A percentile compares a stretch with the other conserved stretches of the same genome.
These are phyloP conservation scores for Favolaschia claudopus DNA, from an alignment of 768 basidiomycete species.

Conservation along the genomic window DNA sequence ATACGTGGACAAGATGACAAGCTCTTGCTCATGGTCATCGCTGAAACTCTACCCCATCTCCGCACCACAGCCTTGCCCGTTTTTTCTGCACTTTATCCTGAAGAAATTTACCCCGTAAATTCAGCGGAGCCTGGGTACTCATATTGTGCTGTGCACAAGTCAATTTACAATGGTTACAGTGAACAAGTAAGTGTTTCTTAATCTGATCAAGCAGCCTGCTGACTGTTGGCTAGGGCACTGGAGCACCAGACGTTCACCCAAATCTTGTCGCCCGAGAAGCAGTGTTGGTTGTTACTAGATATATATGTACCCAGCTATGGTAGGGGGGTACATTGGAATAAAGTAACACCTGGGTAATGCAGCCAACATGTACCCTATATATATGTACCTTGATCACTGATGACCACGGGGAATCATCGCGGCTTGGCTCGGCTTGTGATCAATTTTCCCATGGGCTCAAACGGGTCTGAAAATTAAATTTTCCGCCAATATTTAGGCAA, in stretches of 20 bases:
- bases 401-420: too few species aligned
- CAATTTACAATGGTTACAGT: neutral
- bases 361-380: too few species aligned
- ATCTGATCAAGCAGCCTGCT: neutral
- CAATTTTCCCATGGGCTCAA: too few species aligned
- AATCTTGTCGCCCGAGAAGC: neutral
- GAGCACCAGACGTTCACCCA: neutral
- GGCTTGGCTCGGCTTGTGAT: too few species aligned
- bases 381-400: too few species aligned
- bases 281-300: too few species aligned
- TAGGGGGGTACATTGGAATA: too few species aligned
- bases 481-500: too few species aligned
- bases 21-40: neutral
- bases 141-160: neutral
- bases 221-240: too few species aligned
- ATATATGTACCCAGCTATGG: too few species aligned
- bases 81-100: neutral
- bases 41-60: neutral
- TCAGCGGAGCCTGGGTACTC: neutral
- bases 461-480: too few species aligned
- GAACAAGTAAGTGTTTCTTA: neutral
- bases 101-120: neutral
- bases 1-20: neutral
- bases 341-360: too few species aligned
- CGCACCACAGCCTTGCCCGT: neutral